Conservation (phyloP, 805 yeast genomes). For the Hyphopichia homilentoma region DNA sequence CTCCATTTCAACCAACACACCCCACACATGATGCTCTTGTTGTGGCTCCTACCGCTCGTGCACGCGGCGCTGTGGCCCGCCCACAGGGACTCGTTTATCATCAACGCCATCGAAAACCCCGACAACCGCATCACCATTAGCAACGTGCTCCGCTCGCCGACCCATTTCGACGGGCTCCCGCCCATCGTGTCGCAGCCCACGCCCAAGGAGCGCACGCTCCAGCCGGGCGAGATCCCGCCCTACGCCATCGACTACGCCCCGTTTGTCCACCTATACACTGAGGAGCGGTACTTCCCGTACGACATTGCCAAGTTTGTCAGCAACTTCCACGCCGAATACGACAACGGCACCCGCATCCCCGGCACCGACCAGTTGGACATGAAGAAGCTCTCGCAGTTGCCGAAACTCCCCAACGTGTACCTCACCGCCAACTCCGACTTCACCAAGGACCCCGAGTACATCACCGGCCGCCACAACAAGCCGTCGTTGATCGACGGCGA, state of each 20-base stretch:
- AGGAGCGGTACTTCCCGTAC: conserved; percentile 82
- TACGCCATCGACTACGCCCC: conserved; percentile 71
- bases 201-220: conserved; percentile 32
- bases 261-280: conserved; percentile 79
- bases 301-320: conserved; percentile 67
- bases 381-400: conserved; percentile 26
- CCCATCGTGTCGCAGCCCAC: conserved; percentile 35
- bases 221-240: conserved; percentile 56
- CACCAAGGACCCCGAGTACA: conserved; percentile 71
- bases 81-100: conserved; percentile 16
- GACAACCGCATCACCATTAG: conserved; percentile 8
- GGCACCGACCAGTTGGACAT: conserved; percentile 32
- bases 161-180: conserved; percentile 25
- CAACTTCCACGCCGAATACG: conserved; percentile 57
- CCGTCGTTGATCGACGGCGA: conserved; percentile 74
- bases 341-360: conserved; percentile 41
- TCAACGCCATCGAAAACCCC: conserved; percentile 13
- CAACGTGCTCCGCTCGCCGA: conserved; percentile 23
- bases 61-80: conserved; percentile 12
- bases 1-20: no score
- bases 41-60: not conserved
- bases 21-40: not conserved
- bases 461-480: conserved; percentile 64
- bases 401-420: conserved; percentile 39
- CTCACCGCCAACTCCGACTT: conserved; percentile 72